Conservation (phyloP, 495 filamentous ascomycete species). For the Bathelium albidoporum region DNA sequence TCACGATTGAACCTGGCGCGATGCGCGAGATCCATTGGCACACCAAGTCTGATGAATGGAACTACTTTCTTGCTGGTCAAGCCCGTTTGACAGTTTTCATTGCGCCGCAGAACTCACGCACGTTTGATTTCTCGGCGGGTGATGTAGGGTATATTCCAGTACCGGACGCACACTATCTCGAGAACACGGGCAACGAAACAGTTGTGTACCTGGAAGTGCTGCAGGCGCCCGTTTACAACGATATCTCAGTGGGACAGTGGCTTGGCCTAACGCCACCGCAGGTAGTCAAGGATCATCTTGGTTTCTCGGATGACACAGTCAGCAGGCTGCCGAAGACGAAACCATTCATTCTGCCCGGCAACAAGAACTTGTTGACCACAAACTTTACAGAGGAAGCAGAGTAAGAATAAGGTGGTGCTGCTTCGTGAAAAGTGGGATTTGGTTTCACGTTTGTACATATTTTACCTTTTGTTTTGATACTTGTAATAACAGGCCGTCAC, state of each 20-base stretch:
- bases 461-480: not conserved
- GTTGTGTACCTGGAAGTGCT: slow-evolving; percentile 16
- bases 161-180: slow-evolving; percentile 54
- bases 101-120: slow-evolving; percentile 31
- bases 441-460: not conserved
- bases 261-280: slow-evolving; percentile 15
- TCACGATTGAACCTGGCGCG: slow-evolving; percentile 50
- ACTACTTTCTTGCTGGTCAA: slow-evolving; percentile 42
- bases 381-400: slow-evolving; percentile 13
- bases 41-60: slow-evolving; percentile 48
- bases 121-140: slow-evolving; percentile 39
- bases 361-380: slow-evolving; percentile 18
- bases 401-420: not conserved
- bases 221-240: slow-evolving; percentile 11
- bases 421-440: too few species aligned
- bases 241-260: slow-evolving; percentile 17
- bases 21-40: slow-evolving; percentile 55
- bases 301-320: slow-evolving; percentile 13
- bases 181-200: slow-evolving; percentile 35
- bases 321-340: slow-evolving; percentile 21
- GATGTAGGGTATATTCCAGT: slow-evolving; percentile 52
- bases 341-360: slow-evolving; percentile 22
- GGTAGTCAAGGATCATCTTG: slow-evolving; percentile 21
- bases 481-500: too few species aligned
- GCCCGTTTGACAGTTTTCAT: slow-evolving; percentile 45